Base-by-base conservation (phyloP, 2,329 filamentous ascomycete species). In the Torrubiellomyces zombiae region DNA sequence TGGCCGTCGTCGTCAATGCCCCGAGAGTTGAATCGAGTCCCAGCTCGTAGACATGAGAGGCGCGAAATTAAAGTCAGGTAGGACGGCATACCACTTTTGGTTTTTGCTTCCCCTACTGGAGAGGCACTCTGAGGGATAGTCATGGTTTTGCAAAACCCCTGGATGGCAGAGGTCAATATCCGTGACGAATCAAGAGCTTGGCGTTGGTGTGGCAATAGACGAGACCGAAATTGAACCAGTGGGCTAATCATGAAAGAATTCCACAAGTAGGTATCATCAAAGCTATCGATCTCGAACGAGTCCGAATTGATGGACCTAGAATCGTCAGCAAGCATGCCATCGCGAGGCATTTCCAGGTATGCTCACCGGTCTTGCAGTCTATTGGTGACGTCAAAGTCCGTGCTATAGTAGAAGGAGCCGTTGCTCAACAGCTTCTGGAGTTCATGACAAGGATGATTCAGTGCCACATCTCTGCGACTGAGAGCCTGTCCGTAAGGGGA, bases 181-280 rank as follows among this genome's bases (percentile, higher is more conserved):
- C 78, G 69, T 12, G 83, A 93, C 3, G 66, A 61, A 55, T 98
- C 89, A n/a, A 98, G 63, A 4, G 72, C 73, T 31, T 70, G 64
- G 36, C 75, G 76, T 38, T 94, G 82, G 27, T 68, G 64, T 5
- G 69, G 66, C 32, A 81, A 67, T 23, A 98, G 62, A 11, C 80
- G 69, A 16, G 77, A 83, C 21, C 89, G 74, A 47, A 98, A 95
- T 46, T 83, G 69, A 16, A 94, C 75, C 27, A 98, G 61, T 5
- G 89, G 85, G 35, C 78, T 75, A 40, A 98, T 93, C 83, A 98
- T 94, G 53, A 91, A 94, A 4, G 82, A 91, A 45, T 98, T 98
- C 89, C 89, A 98, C 11, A 98, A 55, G 45, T 93, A 94, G 2
- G 79, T 77, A 41, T 83, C 77, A 48, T 98, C 83, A 32, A 95